Percentiles rank a stretch among this genome's conserved stretches.
phyloP scores from a whole-genome alignment of 192 early-diverging fungal genomes.

The Backusella circina region DNA sequence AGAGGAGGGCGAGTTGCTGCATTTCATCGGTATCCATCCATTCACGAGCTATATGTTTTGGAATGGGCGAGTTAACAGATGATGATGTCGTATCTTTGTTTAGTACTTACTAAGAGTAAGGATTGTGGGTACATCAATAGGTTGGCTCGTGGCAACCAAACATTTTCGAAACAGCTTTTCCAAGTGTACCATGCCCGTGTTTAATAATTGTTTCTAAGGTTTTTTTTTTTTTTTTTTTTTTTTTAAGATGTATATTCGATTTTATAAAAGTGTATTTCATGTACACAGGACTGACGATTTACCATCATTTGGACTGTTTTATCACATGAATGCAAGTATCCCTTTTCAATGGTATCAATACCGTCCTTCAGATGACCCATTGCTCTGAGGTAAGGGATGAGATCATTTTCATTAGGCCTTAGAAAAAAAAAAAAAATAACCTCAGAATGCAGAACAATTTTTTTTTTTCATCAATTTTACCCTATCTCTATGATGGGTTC shows the following conservation, averaged over 20 bases:
- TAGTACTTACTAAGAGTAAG: conserved; percentile 15
- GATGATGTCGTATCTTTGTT: not conserved
- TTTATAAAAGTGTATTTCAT: too few species aligned
- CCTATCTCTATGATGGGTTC: conserved; percentile 65
- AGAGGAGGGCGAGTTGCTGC: conserved; percentile 35
- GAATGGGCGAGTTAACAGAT: too few species aligned
- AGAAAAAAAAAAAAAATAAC: not conserved
- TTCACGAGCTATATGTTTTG: not conserved
- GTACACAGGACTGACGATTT: too few species aligned
- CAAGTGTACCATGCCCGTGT: conserved; percentile 51
- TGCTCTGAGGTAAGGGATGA: conserved; percentile 56
- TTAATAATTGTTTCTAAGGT: conserved; percentile 42
- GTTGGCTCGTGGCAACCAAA: conserved; percentile 36
- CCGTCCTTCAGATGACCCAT: conserved; percentile 54
- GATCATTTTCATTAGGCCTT: conserved; percentile 51
- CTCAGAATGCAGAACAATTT: not conserved
- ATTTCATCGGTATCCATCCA: conserved; percentile 12
- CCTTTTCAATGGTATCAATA: conserved; percentile 32
- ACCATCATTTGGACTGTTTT: conserved; percentile 45
- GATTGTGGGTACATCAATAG: conserved; percentile 35
- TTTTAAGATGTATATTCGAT: too few species aligned
- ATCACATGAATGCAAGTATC: conserved; percentile 36
- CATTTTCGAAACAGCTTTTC: conserved; percentile 54
- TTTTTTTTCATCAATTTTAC: conserved; percentile 25
- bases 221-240: too few species aligned